Evolutionary conservation across 2,329 filamentous ascomycete genomes (phyloP).

Genomic region (Metarhizium robertsii): DNA sequence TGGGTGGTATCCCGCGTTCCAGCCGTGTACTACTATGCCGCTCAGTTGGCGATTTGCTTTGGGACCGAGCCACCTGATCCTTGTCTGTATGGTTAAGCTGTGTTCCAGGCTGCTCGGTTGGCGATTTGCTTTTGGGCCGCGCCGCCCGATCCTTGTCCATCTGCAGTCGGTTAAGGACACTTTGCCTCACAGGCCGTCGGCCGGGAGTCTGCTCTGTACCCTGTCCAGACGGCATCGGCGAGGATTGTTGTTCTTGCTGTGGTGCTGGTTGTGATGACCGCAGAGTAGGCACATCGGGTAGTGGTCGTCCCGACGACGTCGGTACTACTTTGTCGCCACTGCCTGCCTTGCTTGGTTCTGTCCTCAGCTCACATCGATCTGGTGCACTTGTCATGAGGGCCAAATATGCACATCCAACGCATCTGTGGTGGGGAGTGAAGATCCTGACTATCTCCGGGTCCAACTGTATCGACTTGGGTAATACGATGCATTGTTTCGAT

Average conservation of each 20-base stretch:
- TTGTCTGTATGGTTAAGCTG: background rate
- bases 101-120: no score
- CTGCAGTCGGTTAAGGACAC: constrained; percentile 4
- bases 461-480: constrained; percentile 12
- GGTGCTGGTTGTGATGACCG: background rate
- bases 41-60: background rate
- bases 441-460: constrained; percentile 12
- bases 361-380: background rate
- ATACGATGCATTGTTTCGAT: constrained; percentile 17
- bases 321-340: background rate
- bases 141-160: background rate
- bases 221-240: background rate
- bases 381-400: background rate
- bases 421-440: constrained; percentile 10
- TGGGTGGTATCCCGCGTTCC: background rate
- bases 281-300: background rate
- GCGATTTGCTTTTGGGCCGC: background rate
- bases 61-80: background rate
- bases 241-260: background rate
- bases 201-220: background rate
- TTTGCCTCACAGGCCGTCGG: constrained; percentile 2
- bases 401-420: constrained; percentile 11
- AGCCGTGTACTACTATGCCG: background rate
- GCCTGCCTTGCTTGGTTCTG: background rate
- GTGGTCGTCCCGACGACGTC: background rate